Conservation (phyloP, 2,329 filamentous ascomycete species). For the Pseudogymnoascus sp. region DNA sequence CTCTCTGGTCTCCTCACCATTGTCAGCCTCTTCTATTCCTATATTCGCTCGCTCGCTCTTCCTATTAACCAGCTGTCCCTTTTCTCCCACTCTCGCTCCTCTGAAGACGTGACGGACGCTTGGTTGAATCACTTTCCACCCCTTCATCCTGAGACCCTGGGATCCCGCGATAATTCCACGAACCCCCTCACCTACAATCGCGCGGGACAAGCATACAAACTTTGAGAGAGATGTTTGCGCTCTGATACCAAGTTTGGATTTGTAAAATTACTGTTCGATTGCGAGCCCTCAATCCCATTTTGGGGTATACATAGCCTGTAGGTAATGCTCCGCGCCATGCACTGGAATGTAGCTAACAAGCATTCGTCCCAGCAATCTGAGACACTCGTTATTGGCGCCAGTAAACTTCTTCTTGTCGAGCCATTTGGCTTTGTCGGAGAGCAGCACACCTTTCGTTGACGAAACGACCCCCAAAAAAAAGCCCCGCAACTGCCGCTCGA, state of each 20-base stretch:
- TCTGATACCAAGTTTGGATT: not conserved
- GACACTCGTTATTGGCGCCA: not conserved
- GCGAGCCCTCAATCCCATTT: not conserved
- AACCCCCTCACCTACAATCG: constrained; percentile 5
- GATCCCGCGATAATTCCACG: not conserved
- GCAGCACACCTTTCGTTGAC: not conserved
- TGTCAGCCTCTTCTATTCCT: constrained; percentile 18
- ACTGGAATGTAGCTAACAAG: not conserved
- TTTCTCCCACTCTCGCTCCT: not conserved
- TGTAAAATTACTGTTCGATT: constrained; percentile 3
- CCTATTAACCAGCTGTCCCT: not conserved
- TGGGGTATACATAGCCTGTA: not conserved
- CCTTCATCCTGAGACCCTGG: not conserved
- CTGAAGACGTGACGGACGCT: not conserved
- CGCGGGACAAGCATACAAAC: constrained; percentile 1
- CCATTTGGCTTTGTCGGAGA: not conserved
- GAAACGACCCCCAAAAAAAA: not conserved
- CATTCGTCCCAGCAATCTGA: not conserved
- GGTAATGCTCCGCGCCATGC: not conserved
- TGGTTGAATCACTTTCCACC: not conserved
- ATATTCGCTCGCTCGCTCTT: constrained; percentile 13
- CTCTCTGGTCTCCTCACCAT: constrained; percentile 33
- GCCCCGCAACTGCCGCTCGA: not conserved
- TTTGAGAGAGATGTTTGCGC: not conserved
- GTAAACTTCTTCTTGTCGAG: constrained; percentile 2